These are phyloP conservation scores for Sugiyamaella valdiviana DNA, from an alignment of 805 yeast genomes.

Conservation along the genomic window DNA sequence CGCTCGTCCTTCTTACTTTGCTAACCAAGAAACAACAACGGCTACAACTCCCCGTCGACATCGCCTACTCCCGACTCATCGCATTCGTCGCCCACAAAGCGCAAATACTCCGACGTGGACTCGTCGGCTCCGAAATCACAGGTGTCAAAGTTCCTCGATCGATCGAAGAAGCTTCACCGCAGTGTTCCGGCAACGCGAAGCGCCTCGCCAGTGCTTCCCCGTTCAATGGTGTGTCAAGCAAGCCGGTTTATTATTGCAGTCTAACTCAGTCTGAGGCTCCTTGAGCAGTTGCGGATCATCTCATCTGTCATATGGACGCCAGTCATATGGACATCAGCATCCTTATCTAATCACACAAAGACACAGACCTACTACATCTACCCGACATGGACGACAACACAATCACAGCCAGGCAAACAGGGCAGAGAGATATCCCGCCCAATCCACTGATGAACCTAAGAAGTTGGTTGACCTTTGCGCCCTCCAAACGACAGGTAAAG, in stretches of 20 bases:
- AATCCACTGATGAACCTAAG: no score
- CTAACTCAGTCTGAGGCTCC: background rate
- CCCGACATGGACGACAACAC: no score
- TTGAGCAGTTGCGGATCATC: background rate
- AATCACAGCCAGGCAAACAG: no score
- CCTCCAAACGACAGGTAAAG: no score
- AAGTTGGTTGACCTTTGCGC: no score
- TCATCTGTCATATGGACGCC: background rate
- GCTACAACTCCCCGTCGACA: slow-evolving; percentile 11
- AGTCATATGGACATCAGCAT: background rate
- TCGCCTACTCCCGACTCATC: slow-evolving; percentile 8
- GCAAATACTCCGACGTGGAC: slow-evolving; percentile 9
- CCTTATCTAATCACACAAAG: no score
- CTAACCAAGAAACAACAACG: slow-evolving; percentile 3
- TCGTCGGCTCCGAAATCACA: slow-evolving; percentile 13
- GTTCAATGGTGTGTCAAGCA: background rate
- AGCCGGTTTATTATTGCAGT: background rate
- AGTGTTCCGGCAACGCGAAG: slow-evolving; percentile 7
- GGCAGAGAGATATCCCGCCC: no score
- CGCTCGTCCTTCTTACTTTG: background rate
- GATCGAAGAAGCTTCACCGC: slow-evolving; percentile 7
- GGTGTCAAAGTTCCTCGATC: slow-evolving; percentile 16
- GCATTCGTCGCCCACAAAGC: slow-evolving; percentile 16
- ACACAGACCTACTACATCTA: no score
- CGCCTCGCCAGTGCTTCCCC: background rate